Base-by-base conservation (phyloP, 345 rosid genomes). In the Populus pruinosa region DNA sequence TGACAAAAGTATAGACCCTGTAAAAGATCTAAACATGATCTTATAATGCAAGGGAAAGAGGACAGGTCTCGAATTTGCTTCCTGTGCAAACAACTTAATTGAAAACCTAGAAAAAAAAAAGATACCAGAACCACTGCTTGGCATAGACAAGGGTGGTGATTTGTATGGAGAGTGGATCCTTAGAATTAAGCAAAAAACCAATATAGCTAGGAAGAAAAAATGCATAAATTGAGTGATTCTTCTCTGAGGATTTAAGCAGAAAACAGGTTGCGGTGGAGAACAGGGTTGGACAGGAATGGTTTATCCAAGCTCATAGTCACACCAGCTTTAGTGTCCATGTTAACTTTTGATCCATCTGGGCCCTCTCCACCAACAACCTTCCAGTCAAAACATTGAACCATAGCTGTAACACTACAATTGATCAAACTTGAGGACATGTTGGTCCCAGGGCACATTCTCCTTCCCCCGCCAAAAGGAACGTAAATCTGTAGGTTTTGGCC, bases 301-400 rank as follows among this genome's bases (percentile, higher is more conserved):
- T 67, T 27, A 0, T 31, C 56, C 59, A 67, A 2, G 47, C 17
- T 41, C n/a, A 73, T 0, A 14, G 10, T 38, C 2, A 67, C 8
- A 16, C 73, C 82, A 12, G 69, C 3, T 18, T 14, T 50, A 17
- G 44, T 29, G 23, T 67, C 67, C 72, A 73, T 56, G 35, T 53
- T 53, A 9, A 73, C 72, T 47, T 27, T 67, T 7, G 18, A 35
- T 18, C 56, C 69, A 33, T 50, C 62, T 23, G 29, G 63, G 6
- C 63, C 63, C 10, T 59, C 63, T 59, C 63, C 63, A 0, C 67
- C 44, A 0, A 16, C 65, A 16, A 56, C 35, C 61, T 73, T 59
- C 77, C 77, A 79, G n/a, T 74, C 82, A 67, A 79, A 74, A 49
- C 74, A 73, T 8, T 74, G 78, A 23, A 79, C 82, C 78, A 74